Evolutionary conservation across 345 rosid genomes (phyloP), one percentile per base, ranked within the genome.

Genomic region (Eucalyptus sideroxylon): DNA sequence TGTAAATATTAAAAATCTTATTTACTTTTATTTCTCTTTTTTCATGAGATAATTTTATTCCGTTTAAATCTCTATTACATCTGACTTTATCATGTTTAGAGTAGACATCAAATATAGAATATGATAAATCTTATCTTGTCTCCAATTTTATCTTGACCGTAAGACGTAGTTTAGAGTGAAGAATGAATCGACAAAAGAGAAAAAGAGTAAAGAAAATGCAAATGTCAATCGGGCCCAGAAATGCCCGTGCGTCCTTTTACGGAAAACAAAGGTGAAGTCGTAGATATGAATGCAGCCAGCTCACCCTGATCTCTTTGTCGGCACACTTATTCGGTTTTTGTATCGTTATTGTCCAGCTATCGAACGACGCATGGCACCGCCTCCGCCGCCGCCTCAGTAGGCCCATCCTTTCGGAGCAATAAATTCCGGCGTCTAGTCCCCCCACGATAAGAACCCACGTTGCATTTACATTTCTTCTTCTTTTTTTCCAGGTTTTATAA

Each of bases 81-180:
- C 5, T 1, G 2, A 53, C 26, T 53, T 21, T 53, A 21, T 53
- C 5, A 1, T 53, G 9, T 53, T 21, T 53, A 21, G 26, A 53
- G 26, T 8, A 53, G 10, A 53, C 11, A 53, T 53, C 5, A 53
- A 53, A 8, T 19, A 53, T 19, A 53, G 26, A 8, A 53, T 21
- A 21, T 0, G 23, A 53, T 8, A 21, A 19, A 53, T 21, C 21
- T 21, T 19, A 53, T 8, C 56, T 8, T 8, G 0, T 53, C 24
- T 53, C 24, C 8, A 53, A 53, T 53, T 53, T 53, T 53, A 21
- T 53, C 56, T 53, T 53, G 2, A 53, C 56, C 24, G 2, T 51
- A 16, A 50, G 7, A 19, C 9, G 59, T 53, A 53, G 24, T 53
- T 53, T 53, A n/a, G 17, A 34, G 10, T n/a, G 77, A 65, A 65